A percentile compares a stretch with the other conserved stretches of the same genome.
Conservation (phyloP, 164 flowering plant genomes). For the Akebia trifoliata region DNA sequence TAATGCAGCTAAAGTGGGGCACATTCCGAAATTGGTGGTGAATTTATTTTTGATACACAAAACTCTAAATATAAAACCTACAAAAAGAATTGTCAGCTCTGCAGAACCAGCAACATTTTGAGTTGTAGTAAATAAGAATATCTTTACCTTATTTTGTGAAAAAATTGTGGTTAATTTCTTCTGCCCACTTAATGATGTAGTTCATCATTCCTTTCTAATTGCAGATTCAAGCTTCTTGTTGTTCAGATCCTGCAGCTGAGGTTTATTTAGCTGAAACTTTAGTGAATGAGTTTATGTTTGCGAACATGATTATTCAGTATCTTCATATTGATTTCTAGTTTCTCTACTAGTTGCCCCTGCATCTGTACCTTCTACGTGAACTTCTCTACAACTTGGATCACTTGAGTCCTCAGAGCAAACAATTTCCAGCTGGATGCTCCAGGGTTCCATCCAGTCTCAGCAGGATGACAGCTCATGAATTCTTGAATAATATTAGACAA, state of each 20-base stretch:
- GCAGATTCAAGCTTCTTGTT: conserved; percentile 58
- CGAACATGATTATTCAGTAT: not conserved
- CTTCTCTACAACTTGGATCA: conserved; percentile 57
- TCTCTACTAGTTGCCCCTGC: conserved; percentile 52
- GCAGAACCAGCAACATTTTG: not conserved
- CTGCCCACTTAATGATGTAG: not conserved
- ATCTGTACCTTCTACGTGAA: conserved; percentile 70
- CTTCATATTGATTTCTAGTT: conserved; percentile 4
- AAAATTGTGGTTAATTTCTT: not conserved
- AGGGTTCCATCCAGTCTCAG: conserved; percentile 35
- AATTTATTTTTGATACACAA: not conserved
- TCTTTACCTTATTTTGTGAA: too few relatives aligned
- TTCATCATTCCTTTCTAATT: conserved; percentile 12
- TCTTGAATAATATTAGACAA: conserved; percentile 37
- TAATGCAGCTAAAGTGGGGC: too few relatives aligned
- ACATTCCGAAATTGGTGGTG: too few relatives aligned
- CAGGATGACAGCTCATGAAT: conserved; percentile 31
- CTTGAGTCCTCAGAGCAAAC: conserved; percentile 40
- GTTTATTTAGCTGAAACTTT: conserved; percentile 22
- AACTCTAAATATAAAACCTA: not conserved
- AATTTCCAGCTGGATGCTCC: conserved; percentile 20
- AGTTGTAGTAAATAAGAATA: not conserved
- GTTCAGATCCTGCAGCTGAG: conserved; percentile 67
- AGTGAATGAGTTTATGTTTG: not conserved
- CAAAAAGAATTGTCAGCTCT: not conserved